Percentiles rank a stretch among this genome's conserved stretches.
These are phyloP conservation scores for Metschnikowia cerradonensis DNA, from an alignment of 805 yeast species.

Conservation along the genomic window DNA sequence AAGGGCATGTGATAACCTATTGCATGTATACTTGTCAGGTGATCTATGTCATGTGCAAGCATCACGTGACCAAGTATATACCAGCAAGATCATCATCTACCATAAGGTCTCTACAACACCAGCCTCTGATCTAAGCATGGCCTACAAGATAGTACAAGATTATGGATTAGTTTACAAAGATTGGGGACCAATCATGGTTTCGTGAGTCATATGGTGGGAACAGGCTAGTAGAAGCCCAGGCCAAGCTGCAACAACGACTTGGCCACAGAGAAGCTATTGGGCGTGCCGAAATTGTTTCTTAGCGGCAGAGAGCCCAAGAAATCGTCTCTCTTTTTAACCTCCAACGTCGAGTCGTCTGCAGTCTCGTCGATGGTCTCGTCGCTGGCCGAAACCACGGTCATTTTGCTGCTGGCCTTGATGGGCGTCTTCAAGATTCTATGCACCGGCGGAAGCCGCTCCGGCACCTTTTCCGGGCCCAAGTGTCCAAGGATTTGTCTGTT, in stretches of 20 bases:
- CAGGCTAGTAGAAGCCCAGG: slow-evolving; percentile 20
- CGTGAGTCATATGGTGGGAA: slow-evolving; percentile 1
- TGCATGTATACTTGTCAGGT: too few relatives aligned
- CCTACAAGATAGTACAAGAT: not conserved
- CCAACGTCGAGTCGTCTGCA: slow-evolving; percentile 16
- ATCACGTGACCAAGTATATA: too few relatives aligned
- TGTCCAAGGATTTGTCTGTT: too few relatives aligned
- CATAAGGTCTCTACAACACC: too few relatives aligned
- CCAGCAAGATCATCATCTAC: too few relatives aligned
- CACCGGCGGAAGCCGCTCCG: slow-evolving; percentile 32
- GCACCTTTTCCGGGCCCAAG: not conserved
- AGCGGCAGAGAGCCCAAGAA: slow-evolving; percentile 35
- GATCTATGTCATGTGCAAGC: too few relatives aligned
- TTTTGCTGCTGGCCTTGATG: slow-evolving; percentile 29
- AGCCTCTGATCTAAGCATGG: too few relatives aligned
- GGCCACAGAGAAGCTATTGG: slow-evolving; percentile 43
- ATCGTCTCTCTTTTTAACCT: slow-evolving; percentile 16
- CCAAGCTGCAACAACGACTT: slow-evolving; percentile 44
- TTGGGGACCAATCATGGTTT: not conserved
- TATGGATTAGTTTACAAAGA: not conserved
- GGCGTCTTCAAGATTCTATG: slow-evolving; percentile 44
- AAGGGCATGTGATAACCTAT: too few relatives aligned
- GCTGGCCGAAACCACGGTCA: slow-evolving; percentile 15
- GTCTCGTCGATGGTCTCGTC: slow-evolving; percentile 24
- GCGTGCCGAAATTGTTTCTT: slow-evolving; percentile 35